Base-by-base conservation (phyloP, 2,329 filamentous ascomycete species). In the Colletotrichum orchidophilum region DNA sequence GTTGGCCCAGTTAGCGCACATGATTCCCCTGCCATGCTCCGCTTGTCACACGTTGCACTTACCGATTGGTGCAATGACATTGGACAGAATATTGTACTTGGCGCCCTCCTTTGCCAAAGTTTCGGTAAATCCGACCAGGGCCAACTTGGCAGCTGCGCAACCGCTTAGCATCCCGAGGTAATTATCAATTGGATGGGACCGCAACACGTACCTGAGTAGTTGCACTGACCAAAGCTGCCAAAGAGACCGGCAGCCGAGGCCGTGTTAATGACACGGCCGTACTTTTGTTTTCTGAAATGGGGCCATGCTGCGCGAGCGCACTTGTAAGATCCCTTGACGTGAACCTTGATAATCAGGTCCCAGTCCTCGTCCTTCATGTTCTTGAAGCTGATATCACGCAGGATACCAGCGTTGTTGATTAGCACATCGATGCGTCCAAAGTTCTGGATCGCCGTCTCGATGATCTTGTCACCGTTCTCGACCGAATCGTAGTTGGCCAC, bases 201-300 rank as follows among this genome's bases (percentile, higher is more conserved):
- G 13, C 12, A 57, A 59, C 12, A 64, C 85, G 73, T 82, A 91
- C 88, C 88, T 64, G 96, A 97, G 85, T 99, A 99, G 85, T 98
- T 98, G 81, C 92, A 90, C 86, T 98, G 96, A 75, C 96, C 96
- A 79, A 98, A 98, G 85, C 91, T 96, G 78, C 96, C 96, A 81
- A 97, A 98, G 64, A 99, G 88, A 78, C 96, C 96, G 73, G 96
- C 95, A 68, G 95, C 95, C n/a, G 96, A 98, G 46, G 96, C 91
- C 27, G 96, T 98, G 88, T 97, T 98, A 85, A 99, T 97, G 76
- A 99, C 88, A 77, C 96, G 91, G 74, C 96, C 96, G 81, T 94
- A 99, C 90, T 98, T 98, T 85, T 99, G 96, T 87, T 98, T 98
- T 80, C 96, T 90, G 89, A 99, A 98, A 84, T 98, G 88, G 71